A percentile compares a stretch with the other conserved stretches of the same genome.
Evolutionary conservation across 148 eudicot genomes (phyloP).

Genomic region (Arctostaphylos glauca): DNA sequence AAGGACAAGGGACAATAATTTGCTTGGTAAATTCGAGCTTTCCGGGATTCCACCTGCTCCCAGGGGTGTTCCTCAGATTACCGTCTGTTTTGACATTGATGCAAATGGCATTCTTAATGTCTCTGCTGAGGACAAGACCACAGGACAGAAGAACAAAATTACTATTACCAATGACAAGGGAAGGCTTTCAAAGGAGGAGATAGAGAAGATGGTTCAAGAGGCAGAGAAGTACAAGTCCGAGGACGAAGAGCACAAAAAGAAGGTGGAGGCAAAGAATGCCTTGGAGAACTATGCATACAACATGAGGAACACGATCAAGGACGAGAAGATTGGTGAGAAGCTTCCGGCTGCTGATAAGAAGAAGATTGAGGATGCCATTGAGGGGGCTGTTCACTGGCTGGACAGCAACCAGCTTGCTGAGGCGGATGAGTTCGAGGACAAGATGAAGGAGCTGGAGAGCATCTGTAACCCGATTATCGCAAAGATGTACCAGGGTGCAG

Average conservation of each 20-base stretch:
- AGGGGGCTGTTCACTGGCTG: conserved; percentile 32
- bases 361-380: conserved; percentile 38
- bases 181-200: conserved; percentile 35
- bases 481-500: conserved; percentile 33
- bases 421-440: conserved; percentile 32
- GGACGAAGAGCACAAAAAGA: conserved; percentile 33
- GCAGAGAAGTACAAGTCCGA: conserved; percentile 34
- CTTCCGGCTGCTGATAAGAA: conserved; percentile 24
- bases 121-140: conserved; percentile 45
- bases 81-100: conserved; percentile 40
- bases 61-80: conserved; percentile 40
- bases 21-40: conserved; percentile 45
- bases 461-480: conserved; percentile 34
- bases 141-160: conserved; percentile 41
- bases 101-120: conserved; percentile 41
- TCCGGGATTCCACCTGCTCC: conserved; percentile 41
- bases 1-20: conserved; percentile 41
- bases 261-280: conserved; percentile 27
- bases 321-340: conserved; percentile 29
- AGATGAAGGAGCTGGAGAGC: conserved; percentile 32
- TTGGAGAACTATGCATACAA: conserved; percentile 33
- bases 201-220: conserved; percentile 36
- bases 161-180: conserved; percentile 40
- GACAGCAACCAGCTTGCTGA: conserved; percentile 39
- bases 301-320: conserved; percentile 36